A percentile compares a stretch with the other conserved stretches of the same genome.
Evolutionary conservation across 306 rosid genomes (phyloP).

Genomic region (Dryas drummondii): DNA sequence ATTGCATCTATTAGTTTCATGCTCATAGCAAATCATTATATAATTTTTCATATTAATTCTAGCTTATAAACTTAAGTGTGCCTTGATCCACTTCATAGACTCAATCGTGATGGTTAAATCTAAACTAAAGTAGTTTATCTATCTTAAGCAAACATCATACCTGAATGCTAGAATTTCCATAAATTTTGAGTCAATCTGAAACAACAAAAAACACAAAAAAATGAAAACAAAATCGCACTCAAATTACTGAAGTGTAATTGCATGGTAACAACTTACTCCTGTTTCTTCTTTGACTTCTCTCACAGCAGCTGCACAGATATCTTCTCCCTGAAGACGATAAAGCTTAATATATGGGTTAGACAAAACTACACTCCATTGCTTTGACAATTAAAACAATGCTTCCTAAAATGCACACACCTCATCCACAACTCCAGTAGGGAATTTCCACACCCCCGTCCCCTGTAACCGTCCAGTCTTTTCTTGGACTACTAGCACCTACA

Average conservation of each 20-base stretch:
- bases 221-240: slow-evolving; percentile 9
- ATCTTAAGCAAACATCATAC: slow-evolving; percentile 33
- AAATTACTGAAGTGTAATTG: slow-evolving; percentile 1
- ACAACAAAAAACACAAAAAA: slow-evolving; percentile 22
- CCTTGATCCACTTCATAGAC: neutral
- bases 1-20: neutral
- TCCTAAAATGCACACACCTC: slow-evolving; percentile 43
- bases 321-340: slow-evolving; percentile 64
- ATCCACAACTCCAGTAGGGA: slow-evolving; percentile 84
- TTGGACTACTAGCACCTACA: slow-evolving; percentile 78
- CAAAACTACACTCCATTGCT: neutral
- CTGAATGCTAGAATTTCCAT: slow-evolving; percentile 80
- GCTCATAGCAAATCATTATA: neutral
- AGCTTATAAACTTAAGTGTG: neutral
- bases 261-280: slow-evolving; percentile 53
- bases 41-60: neutral
- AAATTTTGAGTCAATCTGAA: slow-evolving; percentile 81
- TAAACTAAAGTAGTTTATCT: neutral
- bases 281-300: slow-evolving; percentile 96
- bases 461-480: slow-evolving; percentile 62
- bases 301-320: slow-evolving; percentile 65
- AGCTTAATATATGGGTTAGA: slow-evolving; percentile 22
- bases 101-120: neutral
- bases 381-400: slow-evolving; percentile 1
- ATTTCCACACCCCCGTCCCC: slow-evolving; percentile 73